These are phyloP conservation scores for Agrocybe praecox DNA, from an alignment of 768 basidiomycete species.

Conservation along the genomic window DNA sequence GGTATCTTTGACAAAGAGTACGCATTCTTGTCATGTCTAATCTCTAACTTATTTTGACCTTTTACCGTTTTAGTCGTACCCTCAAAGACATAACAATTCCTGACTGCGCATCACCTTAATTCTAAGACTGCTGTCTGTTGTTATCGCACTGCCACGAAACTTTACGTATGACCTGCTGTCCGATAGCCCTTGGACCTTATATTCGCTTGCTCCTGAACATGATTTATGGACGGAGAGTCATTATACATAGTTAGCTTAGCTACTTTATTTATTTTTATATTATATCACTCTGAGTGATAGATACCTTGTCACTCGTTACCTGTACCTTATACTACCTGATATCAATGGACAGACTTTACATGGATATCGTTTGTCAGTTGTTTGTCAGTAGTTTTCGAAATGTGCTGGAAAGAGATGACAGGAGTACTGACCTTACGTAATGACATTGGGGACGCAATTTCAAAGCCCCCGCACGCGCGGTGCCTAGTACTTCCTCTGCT, in stretches of 20 bases:
- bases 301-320: slow-evolving; percentile 18
- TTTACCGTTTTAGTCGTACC: slow-evolving; percentile 48
- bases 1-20: slow-evolving; percentile 49
- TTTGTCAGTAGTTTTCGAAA: background rate
- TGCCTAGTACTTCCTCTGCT: background rate
- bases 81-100: slow-evolving; percentile 74
- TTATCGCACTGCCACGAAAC: slow-evolving; percentile 13
- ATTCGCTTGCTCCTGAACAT: background rate
- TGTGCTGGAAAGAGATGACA: background rate
- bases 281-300: background rate
- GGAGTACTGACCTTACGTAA: background rate
- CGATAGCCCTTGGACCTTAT: background rate
- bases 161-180: background rate
- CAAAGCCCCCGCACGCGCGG: background rate
- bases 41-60: background rate
- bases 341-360: background rate
- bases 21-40: slow-evolving; percentile 16
- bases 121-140: background rate
- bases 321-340: background rate
- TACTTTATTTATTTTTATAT: background rate
- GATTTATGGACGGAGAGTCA: background rate
- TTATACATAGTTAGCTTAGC: background rate
- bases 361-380: no score
- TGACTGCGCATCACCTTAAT: slow-evolving; percentile 42
- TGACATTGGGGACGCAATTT: background rate